Percentiles rank a stretch among this genome's conserved stretches.
Evolutionary conservation across 345 rosid genomes (phyloP).

Genomic region (Ailanthus altissimus): DNA sequence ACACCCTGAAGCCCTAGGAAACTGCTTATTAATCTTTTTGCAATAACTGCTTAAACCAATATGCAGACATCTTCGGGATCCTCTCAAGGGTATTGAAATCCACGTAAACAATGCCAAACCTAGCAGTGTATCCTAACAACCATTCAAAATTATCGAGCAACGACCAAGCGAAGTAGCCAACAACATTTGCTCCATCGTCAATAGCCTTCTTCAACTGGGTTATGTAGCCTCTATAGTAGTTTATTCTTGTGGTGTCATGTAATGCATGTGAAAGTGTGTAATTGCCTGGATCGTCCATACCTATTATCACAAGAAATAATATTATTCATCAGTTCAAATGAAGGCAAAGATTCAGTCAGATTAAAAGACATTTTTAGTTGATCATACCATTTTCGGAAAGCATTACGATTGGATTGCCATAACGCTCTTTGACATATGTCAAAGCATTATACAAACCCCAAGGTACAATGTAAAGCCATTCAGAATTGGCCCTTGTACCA

Average conservation of each 20-base stretch:
- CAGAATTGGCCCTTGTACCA: slow-evolving; percentile 55
- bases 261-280: slow-evolving; percentile 32
- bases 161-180: slow-evolving; percentile 71
- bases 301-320: slow-evolving; percentile 16
- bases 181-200: slow-evolving; percentile 63
- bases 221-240: slow-evolving; percentile 47
- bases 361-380: no score
- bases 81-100: slow-evolving; percentile 48
- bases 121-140: slow-evolving; percentile 53
- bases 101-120: slow-evolving; percentile 56
- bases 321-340: no score
- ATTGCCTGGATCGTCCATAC: slow-evolving; percentile 65
- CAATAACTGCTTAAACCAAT: slow-evolving; percentile 55
- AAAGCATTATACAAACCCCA: slow-evolving; percentile 61
- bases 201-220: slow-evolving; percentile 48
- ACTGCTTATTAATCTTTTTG: slow-evolving; percentile 13
- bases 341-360: no score
- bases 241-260: slow-evolving; percentile 47
- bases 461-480: slow-evolving; percentile 68
- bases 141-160: slow-evolving; percentile 69
- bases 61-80: slow-evolving; percentile 64
- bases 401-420: slow-evolving; percentile 45
- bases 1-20: not conserved
- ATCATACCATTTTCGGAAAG: slow-evolving; percentile 58
- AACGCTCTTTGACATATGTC: slow-evolving; percentile 54